Evolutionary conservation across 768 basidiomycete genomes (phyloP), one percentile per base, ranked within the genome.

Genomic region (Suillus occidentalis): DNA sequence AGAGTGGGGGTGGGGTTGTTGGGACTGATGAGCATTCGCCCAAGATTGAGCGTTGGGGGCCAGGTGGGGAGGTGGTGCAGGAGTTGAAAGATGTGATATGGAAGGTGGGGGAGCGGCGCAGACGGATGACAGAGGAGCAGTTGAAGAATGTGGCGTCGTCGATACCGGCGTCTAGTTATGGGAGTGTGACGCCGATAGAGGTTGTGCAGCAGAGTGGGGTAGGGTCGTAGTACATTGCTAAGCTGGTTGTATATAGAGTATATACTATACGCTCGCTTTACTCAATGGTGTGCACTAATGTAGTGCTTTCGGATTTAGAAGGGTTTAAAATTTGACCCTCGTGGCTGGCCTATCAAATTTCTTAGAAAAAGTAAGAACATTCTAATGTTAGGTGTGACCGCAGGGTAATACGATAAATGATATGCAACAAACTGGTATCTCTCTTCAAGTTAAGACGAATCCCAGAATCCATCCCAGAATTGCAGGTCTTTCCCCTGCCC

Each of bases 71-170:
- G 66, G 91, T 94, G 42, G 90, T 94, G 6, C 87, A 91, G 73
- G 92, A 94, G 74, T 79, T 94, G 67, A 91, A 90, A 74, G 92
- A 93, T 69, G 91, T 94, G 13, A 94, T 94, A 37, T 91, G 89
- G 90, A 89, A 92, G 73, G 92, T 94, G 10, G 85, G 91, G 39
- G 89, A 93, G 76, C 81, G 82, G 70, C 80, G 87, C 73, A 77
- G 89, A 65, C 82, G 81, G 74, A 80, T 89, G 82, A 71, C 69
- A 13, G 75, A 79, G 66, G 53, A 42, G 18, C 57, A 64, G 28
- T 34, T 68, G 6, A 56, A 63, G 28, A 66, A 39, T 31, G 65
- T 66, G 16, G 63, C 64, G 5, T 55, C 63, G 49, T 64, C 62
- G 25, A 52, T 65, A n/a, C 60, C 65, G 16, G 36, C 63, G 59